Evolutionary conservation across 345 rosid species (phyloP).

Genomic region (Brassica nigra): DNA sequence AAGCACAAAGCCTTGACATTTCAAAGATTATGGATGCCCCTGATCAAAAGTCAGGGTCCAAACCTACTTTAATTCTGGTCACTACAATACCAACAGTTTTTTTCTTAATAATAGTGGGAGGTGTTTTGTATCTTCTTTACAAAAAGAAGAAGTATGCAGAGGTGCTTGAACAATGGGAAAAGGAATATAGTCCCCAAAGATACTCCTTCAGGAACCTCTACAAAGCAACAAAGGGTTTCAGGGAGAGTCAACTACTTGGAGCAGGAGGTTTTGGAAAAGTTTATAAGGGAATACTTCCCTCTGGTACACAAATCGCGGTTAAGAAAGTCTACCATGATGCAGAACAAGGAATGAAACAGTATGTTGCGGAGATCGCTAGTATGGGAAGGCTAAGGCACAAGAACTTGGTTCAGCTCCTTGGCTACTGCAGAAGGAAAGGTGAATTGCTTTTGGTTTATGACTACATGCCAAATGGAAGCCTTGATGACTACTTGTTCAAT

Average conservation of each 20-base stretch:
- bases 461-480: not conserved
- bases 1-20: not conserved
- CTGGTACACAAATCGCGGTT: not conserved
- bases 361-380: not conserved
- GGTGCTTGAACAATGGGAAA: not conserved
- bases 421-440: not conserved
- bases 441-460: slow-evolving; percentile 2
- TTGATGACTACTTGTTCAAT: not conserved
- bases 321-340: not conserved
- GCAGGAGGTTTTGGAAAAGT: not conserved
- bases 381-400: slow-evolving; percentile 1
- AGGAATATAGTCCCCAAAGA: not conserved
- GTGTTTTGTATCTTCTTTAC: not conserved
- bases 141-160: not conserved
- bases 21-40: not conserved
- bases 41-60: not conserved
- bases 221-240: not conserved
- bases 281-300: not conserved
- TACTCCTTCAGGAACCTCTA: not conserved
- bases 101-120: not conserved
- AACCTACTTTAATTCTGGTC: not conserved
- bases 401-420: not conserved
- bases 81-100: not conserved
- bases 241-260: not conserved
- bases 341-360: not conserved